These are phyloP conservation scores for Aspergillus novofumigatus DNA, from an alignment of 2,329 filamentous ascomycete species.

Conservation along the genomic window DNA sequence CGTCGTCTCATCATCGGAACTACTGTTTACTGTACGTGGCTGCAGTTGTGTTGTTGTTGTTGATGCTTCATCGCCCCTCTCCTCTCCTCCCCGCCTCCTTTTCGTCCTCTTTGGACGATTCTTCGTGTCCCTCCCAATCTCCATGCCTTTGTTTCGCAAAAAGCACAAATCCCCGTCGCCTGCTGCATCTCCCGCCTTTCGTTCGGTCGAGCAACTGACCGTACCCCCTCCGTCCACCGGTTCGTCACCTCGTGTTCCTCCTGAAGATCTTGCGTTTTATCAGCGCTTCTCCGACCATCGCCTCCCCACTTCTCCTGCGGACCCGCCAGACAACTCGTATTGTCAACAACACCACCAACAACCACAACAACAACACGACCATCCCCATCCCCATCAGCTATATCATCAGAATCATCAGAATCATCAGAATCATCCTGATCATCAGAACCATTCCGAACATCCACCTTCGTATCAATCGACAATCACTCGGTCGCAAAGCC, in stretches of 20 bases:
- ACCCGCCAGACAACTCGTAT: neutral
- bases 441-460: conserved; percentile 6
- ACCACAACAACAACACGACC: conserved; percentile 1
- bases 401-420: neutral
- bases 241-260: conserved; percentile 6
- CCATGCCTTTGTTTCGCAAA: conserved; percentile 24
- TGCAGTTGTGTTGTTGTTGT: neutral
- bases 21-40: neutral
- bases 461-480: conserved; percentile 11
- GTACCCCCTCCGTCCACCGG: neutral
- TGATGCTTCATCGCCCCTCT: conserved; percentile 1
- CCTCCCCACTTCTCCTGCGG: neutral
- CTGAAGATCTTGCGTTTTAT: conserved; percentile 8
- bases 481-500: conserved; percentile 22
- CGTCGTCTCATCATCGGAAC: neutral
- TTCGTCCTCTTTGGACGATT: neutral
- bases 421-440: conserved; percentile 9
- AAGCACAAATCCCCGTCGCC: conserved; percentile 16
- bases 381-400: conserved; percentile 5
- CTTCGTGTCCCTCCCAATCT: conserved; percentile 1
- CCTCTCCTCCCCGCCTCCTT: neutral
- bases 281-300: conserved; percentile 9
- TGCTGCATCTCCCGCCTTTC: conserved; percentile 12
- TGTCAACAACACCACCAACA: conserved; percentile 4
- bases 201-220: conserved; percentile 19